These are phyloP conservation scores for Diaporthe longicolla DNA, from an alignment of 2,329 filamentous ascomycete genomes.

Conservation along the genomic window DNA sequence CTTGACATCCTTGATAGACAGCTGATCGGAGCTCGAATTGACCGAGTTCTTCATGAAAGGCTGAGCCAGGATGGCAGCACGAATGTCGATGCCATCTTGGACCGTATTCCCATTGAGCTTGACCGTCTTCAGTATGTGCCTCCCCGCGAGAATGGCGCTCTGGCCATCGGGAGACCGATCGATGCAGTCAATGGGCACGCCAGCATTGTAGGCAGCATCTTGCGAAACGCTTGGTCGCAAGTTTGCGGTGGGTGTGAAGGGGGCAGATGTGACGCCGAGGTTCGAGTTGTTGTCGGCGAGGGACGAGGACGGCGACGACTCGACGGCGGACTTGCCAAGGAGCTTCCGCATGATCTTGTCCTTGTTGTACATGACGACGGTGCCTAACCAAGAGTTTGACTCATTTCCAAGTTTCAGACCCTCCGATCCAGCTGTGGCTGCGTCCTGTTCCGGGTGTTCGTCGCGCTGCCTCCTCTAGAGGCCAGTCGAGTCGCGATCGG, in stretches of 20 bases:
- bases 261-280: slow-evolving; percentile 61
- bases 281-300: slow-evolving; percentile 44
- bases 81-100: slow-evolving; percentile 70
- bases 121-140: slow-evolving; percentile 73
- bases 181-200: slow-evolving; percentile 69
- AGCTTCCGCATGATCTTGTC: slow-evolving; percentile 73
- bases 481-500: slow-evolving; percentile 28
- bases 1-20: slow-evolving; percentile 75
- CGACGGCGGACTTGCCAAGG: slow-evolving; percentile 66
- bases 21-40: slow-evolving; percentile 65
- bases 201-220: slow-evolving; percentile 66
- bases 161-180: slow-evolving; percentile 71
- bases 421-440: not conserved
- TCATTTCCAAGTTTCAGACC: slow-evolving; percentile 19
- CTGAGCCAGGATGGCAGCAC: slow-evolving; percentile 67
- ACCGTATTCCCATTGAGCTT: slow-evolving; percentile 67
- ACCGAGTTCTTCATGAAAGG: slow-evolving; percentile 58
- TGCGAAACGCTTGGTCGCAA: slow-evolving; percentile 70
- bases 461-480: slow-evolving; percentile 36
- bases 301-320: slow-evolving; percentile 61
- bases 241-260: slow-evolving; percentile 53
- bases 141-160: slow-evolving; percentile 69
- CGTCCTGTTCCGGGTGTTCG: slow-evolving; percentile 5
- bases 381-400: slow-evolving; percentile 43
- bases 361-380: slow-evolving; percentile 64